These are phyloP conservation scores for Clavariopsis aquatica DNA, from an alignment of 495 filamentous ascomycete species.

Conservation along the genomic window DNA sequence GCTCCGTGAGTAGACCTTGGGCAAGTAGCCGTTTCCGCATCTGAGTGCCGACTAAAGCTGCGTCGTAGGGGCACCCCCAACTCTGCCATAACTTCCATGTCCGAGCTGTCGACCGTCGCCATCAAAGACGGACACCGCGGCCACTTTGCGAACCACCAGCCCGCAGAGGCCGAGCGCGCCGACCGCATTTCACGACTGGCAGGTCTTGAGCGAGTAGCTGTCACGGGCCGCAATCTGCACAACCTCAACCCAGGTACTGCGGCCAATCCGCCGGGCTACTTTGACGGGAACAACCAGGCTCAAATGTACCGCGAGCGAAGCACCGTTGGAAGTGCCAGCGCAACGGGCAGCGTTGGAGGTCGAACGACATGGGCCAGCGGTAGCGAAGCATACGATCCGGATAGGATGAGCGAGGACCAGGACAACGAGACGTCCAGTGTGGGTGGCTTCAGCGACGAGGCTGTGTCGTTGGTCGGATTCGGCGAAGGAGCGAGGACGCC, in stretches of 20 bases:
- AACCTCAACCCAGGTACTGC: slow-evolving; percentile 26
- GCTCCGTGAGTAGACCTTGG: slow-evolving; percentile 67
- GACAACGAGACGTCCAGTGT: slow-evolving; percentile 64
- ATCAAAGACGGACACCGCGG: slow-evolving; percentile 93
- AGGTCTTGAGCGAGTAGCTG: slow-evolving; percentile 71
- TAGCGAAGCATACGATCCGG: slow-evolving; percentile 62
- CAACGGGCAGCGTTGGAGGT: slow-evolving; percentile 71
- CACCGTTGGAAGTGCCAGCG: slow-evolving; percentile 83
- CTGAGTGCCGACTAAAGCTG: not conserved
- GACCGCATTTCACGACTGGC: slow-evolving; percentile 91
- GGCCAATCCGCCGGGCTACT: slow-evolving; percentile 54
- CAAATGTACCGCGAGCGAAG: slow-evolving; percentile 61
- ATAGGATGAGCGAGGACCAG: slow-evolving; percentile 68
- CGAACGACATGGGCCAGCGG: slow-evolving; percentile 73
- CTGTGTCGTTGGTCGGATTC: slow-evolving; percentile 76
- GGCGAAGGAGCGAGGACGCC: slow-evolving; percentile 77
- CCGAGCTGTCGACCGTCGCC: slow-evolving; percentile 82
- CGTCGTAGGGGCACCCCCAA: slow-evolving; percentile 79
- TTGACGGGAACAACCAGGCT: slow-evolving; percentile 65
- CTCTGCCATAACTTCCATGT: slow-evolving; percentile 81
- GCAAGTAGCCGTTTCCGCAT: not conserved
- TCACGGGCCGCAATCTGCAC: slow-evolving; percentile 45
- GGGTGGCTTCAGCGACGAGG: slow-evolving; percentile 79
- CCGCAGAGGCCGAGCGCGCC: slow-evolving; percentile 84
- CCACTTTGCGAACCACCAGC: slow-evolving; percentile 54